phyloP scores from a whole-genome alignment of 331 rosid species.

The Pyracantha coccinea region DNA sequence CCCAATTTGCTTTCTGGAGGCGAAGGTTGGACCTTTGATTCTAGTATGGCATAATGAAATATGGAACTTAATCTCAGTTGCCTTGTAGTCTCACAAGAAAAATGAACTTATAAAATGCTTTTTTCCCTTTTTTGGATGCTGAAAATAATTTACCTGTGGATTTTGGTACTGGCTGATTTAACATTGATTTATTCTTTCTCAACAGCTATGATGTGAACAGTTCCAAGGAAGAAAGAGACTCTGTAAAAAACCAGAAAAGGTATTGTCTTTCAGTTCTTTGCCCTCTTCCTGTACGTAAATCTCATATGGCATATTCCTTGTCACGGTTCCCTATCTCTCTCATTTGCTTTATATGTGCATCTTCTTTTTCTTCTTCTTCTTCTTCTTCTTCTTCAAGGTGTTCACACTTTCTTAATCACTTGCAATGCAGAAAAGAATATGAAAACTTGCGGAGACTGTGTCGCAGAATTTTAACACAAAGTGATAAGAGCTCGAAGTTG shows the following conservation, averaged over 20 bases:
- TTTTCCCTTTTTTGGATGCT: not conserved
- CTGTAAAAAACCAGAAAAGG: slow-evolving; percentile 51
- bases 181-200: slow-evolving; percentile 19
- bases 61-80: not conserved
- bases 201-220: slow-evolving; percentile 78
- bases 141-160: not conserved
- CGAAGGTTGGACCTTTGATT: not conserved
- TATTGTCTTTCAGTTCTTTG: slow-evolving; percentile 7
- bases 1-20: not conserved
- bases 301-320: not conserved
- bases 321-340: not conserved
- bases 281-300: not conserved
- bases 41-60: not conserved
- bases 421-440: slow-evolving; percentile 57
- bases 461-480: slow-evolving; percentile 41
- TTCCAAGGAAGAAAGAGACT: slow-evolving; percentile 69
- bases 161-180: slow-evolving; percentile 3
- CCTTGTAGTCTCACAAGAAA: not conserved
- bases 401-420: not conserved
- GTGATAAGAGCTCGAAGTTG: slow-evolving; percentile 38
- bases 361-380: not conserved
- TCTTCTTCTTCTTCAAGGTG: not conserved
- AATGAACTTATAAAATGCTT: not conserved
- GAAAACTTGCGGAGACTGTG: slow-evolving; percentile 71
- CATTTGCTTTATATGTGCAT: not conserved